Evolutionary conservation across 768 basidiomycete genomes (phyloP).

Genomic region (Butyriboletus loyo): DNA sequence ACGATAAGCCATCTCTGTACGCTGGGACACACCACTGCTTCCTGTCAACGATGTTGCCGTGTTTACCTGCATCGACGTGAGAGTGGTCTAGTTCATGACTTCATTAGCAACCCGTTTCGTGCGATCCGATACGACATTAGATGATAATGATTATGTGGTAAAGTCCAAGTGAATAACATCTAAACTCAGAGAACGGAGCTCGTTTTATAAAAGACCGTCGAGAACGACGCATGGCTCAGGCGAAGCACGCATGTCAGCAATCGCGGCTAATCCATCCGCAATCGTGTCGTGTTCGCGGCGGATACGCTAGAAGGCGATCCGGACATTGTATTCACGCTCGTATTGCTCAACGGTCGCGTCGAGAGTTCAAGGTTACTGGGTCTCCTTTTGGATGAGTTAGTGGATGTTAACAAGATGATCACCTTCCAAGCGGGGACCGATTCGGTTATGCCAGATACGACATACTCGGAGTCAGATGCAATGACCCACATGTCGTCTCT

Average conservation of each 20-base stretch:
- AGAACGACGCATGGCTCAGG: background rate
- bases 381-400: background rate
- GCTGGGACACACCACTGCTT: background rate
- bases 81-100: background rate
- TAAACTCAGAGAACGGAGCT: background rate
- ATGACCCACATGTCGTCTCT: background rate
- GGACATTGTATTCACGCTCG: background rate
- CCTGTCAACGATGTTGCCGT: background rate
- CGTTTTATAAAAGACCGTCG: background rate
- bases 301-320: constrained; percentile 1
- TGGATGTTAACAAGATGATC: background rate
- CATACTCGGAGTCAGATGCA: background rate
- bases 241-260: background rate
- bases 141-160: background rate
- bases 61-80: background rate
- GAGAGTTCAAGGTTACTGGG: constrained; percentile 8
- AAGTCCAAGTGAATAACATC: background rate
- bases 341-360: background rate
- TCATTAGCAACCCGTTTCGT: background rate
- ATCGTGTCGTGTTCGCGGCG: background rate
- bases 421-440: constrained; percentile 4
- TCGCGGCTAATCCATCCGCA: background rate
- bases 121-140: background rate
- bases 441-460: constrained; percentile 1
- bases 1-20: background rate